A percentile compares a stretch with the other conserved stretches of the same genome.
These are phyloP conservation scores for Candida gorgasii DNA, from an alignment of 805 yeast genomes.

Conservation along the genomic window DNA sequence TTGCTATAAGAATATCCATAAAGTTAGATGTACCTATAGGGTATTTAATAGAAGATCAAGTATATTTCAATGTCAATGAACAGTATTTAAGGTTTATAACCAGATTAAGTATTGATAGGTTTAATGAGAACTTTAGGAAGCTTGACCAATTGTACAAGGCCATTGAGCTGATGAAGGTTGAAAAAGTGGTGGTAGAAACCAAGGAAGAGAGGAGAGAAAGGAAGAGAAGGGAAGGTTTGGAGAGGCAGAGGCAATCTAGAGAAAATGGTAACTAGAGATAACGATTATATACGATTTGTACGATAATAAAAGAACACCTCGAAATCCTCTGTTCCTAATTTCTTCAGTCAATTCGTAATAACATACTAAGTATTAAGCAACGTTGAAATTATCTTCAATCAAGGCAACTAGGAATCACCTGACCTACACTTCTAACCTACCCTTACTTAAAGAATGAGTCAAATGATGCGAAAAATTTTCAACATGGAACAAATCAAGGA, in stretches of 20 bases:
- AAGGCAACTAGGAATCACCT: no score
- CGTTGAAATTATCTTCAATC: no score
- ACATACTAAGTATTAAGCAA: no score
- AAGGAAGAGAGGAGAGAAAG: slow-evolving; percentile 59
- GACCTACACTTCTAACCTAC: no score
- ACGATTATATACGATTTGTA: no score
- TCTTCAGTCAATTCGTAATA: no score
- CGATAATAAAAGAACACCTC: no score
- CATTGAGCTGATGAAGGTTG: slow-evolving; percentile 33
- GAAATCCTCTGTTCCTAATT: no score
- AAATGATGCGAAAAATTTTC: slow-evolving; percentile 10
- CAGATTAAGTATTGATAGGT: slow-evolving; percentile 59
- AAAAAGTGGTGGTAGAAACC: slow-evolving; percentile 36
- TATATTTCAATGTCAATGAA: slow-evolving; percentile 49
- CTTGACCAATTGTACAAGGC: slow-evolving; percentile 48
- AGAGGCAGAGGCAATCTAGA: slow-evolving; percentile 25
- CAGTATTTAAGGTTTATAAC: slow-evolving; percentile 55
- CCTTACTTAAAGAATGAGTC: background rate
- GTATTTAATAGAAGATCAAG: slow-evolving; percentile 33
- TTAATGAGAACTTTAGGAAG: slow-evolving; percentile 62
- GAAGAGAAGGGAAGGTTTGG: slow-evolving; percentile 53
- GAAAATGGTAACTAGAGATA: no score
- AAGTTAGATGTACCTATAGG: slow-evolving; percentile 80
- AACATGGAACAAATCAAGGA: slow-evolving; percentile 19
- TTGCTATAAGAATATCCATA: slow-evolving; percentile 75